Evolutionary conservation across 495 filamentous ascomycete genomes (phyloP).

Genomic region (Eremomyces bilateralis): DNA sequence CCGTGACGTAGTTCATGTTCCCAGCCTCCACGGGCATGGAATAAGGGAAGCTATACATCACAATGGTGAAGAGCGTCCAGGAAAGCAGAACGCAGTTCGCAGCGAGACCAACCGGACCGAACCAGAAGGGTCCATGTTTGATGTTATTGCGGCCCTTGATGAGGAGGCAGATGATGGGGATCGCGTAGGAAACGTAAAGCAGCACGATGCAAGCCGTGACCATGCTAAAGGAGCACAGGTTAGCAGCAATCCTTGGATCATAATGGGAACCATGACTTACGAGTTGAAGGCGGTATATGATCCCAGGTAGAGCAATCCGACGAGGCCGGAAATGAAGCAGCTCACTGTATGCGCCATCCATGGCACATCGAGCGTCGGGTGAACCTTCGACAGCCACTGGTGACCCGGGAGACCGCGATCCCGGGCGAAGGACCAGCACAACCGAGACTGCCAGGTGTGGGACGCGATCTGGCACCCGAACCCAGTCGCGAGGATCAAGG

Average conservation of each 20-base stretch:
- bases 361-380: constrained; percentile 40
- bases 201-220: constrained; percentile 49
- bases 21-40: constrained; percentile 38
- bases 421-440: constrained; percentile 56
- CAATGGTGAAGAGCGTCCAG: constrained; percentile 8
- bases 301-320: constrained; percentile 56
- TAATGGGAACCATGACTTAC: no score
- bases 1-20: constrained; percentile 36
- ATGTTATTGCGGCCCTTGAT: constrained; percentile 39
- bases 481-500: constrained; percentile 55
- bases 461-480: no score
- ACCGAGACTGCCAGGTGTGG: constrained; percentile 56
- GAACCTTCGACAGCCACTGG: constrained; percentile 37
- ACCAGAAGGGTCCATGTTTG: constrained; percentile 9
- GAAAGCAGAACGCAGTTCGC: constrained; percentile 35
- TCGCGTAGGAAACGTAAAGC: constrained; percentile 49
- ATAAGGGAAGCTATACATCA: constrained; percentile 55
- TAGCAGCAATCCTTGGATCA: no score
- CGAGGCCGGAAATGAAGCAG: constrained; percentile 38
- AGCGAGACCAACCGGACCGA: constrained; percentile 41
- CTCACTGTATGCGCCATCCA: constrained; percentile 49
- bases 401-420: constrained; percentile 53
- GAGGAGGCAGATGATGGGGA: constrained; percentile 47
- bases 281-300: constrained; percentile 44
- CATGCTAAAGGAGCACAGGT: no score